Conservation (phyloP, 2,329 filamentous ascomycete genomes). For the Plenodomus tracheiphilus region DNA sequence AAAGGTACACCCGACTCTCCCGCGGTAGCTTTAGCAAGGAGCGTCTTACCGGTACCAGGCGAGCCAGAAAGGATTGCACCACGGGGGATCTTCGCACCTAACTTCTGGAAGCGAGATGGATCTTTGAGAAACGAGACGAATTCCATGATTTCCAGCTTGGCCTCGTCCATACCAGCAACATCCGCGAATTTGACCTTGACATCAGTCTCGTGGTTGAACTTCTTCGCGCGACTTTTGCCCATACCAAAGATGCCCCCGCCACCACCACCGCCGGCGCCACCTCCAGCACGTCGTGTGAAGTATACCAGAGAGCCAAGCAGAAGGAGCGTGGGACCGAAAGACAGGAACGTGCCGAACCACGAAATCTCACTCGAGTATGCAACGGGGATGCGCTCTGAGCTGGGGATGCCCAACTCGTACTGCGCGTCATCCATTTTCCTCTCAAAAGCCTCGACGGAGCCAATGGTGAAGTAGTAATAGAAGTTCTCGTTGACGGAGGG, state of each 20-base stretch:
- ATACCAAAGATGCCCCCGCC: conserved; percentile 89
- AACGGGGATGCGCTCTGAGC: conserved; percentile 87
- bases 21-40: conserved; percentile 95
- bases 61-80: conserved; percentile 97
- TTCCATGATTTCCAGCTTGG: conserved; percentile 98
- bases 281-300: conserved; percentile 74
- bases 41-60: conserved; percentile 96
- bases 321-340: conserved; percentile 85
- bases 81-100: conserved; percentile 96
- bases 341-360: conserved; percentile 71
- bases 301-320: conserved; percentile 83
- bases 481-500: conserved; percentile 69
- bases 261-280: conserved; percentile 60
- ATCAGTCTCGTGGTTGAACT: conserved; percentile 95
- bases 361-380: conserved; percentile 79
- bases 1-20: conserved; percentile 97
- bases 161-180: conserved; percentile 97
- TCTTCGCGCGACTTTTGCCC: conserved; percentile 92
- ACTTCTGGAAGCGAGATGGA: conserved; percentile 86
- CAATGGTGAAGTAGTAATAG: conserved; percentile 93
- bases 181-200: conserved; percentile 97
- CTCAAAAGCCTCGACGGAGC: conserved; percentile 92
- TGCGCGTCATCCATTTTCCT: conserved; percentile 85
- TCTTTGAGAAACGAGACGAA: conserved; percentile 97
- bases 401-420: conserved; percentile 81